Conservation (phyloP, 2,329 filamentous ascomycete species). For the Meredithiella fracta region DNA sequence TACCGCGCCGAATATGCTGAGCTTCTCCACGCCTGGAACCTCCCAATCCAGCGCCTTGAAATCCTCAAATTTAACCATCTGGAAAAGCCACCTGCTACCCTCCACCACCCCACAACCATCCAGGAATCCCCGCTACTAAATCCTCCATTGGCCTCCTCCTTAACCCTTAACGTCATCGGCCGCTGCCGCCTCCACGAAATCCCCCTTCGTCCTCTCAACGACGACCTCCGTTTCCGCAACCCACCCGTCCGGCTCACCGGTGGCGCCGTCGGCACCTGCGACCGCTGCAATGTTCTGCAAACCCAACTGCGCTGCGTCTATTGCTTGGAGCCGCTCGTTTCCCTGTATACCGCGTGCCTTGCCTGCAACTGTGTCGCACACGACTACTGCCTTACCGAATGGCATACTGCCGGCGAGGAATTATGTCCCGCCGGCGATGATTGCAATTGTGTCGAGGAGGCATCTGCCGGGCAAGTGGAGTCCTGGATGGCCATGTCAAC, state of each 20-base stretch:
- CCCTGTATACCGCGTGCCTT: constrained; percentile 44
- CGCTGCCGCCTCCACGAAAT: constrained; percentile 46
- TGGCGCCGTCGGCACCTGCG: constrained; percentile 33
- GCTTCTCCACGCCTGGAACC: constrained; percentile 49
- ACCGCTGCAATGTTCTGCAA: constrained; percentile 33
- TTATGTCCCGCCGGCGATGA: constrained; percentile 48
- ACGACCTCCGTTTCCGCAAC: constrained; percentile 17
- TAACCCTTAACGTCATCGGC: constrained; percentile 40
- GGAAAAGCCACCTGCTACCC: constrained; percentile 21
- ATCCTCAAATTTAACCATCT: constrained; percentile 54
- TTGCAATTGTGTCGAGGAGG: constrained; percentile 43
- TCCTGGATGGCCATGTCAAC: constrained; percentile 42
- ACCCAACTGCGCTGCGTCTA: constrained; percentile 43
- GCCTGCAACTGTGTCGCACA: constrained; percentile 47
- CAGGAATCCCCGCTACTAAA: no score
- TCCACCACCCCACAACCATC: not conserved
- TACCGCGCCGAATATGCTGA: constrained; percentile 54
- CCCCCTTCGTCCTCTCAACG: constrained; percentile 42
- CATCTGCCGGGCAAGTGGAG: constrained; percentile 40
- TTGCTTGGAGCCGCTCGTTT: constrained; percentile 43
- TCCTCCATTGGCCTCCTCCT: not conserved
- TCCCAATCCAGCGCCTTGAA: constrained; percentile 45
- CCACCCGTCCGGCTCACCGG: constrained; percentile 24
- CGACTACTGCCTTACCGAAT: constrained; percentile 40
- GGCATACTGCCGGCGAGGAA: constrained; percentile 39